Evolutionary conservation across 768 basidiomycete genomes (phyloP).

Genomic region (Galerina sulciceps): DNA sequence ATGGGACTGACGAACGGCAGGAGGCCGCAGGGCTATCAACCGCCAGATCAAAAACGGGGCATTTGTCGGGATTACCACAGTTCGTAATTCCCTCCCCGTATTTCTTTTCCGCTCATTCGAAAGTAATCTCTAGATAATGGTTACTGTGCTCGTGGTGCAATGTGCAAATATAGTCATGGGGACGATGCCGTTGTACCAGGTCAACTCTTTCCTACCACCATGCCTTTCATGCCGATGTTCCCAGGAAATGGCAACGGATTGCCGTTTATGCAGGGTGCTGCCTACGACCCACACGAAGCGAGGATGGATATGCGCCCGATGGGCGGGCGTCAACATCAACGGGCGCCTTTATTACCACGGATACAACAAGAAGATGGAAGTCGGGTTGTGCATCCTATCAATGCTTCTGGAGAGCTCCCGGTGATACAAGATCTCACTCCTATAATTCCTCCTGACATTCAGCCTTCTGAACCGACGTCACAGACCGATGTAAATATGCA

Average conservation of each 20-base stretch:
- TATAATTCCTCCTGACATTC: constrained; percentile 36
- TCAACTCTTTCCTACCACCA: constrained; percentile 59
- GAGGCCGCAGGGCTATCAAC: constrained; percentile 64
- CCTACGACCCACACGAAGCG: constrained; percentile 81
- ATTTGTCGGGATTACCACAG: constrained; percentile 94
- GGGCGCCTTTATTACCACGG: constrained; percentile 62
- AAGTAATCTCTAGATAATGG: constrained; percentile 68
- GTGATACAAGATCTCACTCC: constrained; percentile 87
- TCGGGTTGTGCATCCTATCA: constrained; percentile 38
- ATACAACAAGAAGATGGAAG: constrained; percentile 56
- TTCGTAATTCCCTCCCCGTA: constrained; percentile 46
- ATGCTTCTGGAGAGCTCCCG: constrained; percentile 73
- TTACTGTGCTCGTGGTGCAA: constrained; percentile 85
- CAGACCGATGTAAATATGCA: constrained; percentile 22
- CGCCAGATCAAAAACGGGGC: constrained; percentile 74
- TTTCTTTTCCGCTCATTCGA: not conserved
- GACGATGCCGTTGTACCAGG: constrained; percentile 84
- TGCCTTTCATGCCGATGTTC: constrained; percentile 80
- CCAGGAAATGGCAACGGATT: constrained; percentile 43
- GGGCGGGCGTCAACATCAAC: constrained; percentile 47
- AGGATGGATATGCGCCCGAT: constrained; percentile 79
- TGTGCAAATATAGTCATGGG: constrained; percentile 93
- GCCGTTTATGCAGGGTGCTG: constrained; percentile 47
- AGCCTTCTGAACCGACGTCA: constrained; percentile 29
- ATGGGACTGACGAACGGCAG: constrained; percentile 45